These are phyloP conservation scores for Isochrysis galbana DNA, from an alignment of 78 protist genomes.

Conservation along the genomic window DNA sequence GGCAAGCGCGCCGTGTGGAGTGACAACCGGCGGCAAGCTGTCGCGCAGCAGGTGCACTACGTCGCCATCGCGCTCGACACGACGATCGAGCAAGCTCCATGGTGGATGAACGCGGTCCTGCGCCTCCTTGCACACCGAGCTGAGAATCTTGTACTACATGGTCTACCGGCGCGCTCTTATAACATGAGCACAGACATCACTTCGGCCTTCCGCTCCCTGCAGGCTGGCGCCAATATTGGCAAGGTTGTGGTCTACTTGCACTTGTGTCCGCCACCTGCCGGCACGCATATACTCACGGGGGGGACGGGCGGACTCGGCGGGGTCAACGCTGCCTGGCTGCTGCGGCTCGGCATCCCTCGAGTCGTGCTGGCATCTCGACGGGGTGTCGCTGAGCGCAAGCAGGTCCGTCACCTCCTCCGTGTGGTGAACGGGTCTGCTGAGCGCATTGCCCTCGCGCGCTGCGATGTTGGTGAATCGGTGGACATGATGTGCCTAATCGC, in stretches of 20 bases:
- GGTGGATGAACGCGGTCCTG: too few relatives aligned
- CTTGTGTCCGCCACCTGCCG: not conserved
- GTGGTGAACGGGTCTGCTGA: not conserved
- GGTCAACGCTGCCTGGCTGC: not conserved
- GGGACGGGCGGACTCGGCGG: not conserved
- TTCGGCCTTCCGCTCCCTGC: not conserved
- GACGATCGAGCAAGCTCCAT: too few relatives aligned
- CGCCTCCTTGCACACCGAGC: too few relatives aligned
- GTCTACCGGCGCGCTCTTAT: too few relatives aligned
- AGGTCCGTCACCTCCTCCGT: not conserved
- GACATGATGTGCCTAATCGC: not conserved
- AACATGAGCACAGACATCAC: too few relatives aligned
- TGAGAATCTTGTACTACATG: too few relatives aligned
- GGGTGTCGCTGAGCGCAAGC: not conserved
- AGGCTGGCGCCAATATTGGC: not conserved
- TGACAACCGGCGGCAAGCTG: too few relatives aligned
- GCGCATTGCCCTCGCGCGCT: not conserved
- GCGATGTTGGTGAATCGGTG: not conserved
- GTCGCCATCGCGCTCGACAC: too few relatives aligned
- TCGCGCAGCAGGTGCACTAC: too few relatives aligned
- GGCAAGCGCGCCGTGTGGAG: too few relatives aligned
- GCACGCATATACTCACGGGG: not conserved
- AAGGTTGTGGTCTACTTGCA: not conserved
- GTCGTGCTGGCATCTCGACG: not conserved
- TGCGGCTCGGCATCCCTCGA: not conserved